phyloP scores from a whole-genome alignment of 352 stramenopile genomes.

The Phytophthora boehmeriae region DNA sequence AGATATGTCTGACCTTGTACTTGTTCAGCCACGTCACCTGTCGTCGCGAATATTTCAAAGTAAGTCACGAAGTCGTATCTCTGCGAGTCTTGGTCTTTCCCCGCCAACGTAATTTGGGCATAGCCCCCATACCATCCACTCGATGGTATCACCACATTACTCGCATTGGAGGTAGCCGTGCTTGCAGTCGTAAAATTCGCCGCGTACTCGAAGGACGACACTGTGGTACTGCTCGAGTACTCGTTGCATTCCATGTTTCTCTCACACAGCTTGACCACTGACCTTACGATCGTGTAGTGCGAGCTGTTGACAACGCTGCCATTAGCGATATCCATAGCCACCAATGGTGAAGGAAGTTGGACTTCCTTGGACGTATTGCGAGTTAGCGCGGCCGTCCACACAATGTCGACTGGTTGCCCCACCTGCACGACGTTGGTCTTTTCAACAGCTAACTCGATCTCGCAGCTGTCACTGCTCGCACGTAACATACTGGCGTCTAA shows the following conservation, averaged over 20 bases:
- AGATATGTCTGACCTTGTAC: slow-evolving; percentile 34
- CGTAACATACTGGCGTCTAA: slow-evolving; percentile 33
- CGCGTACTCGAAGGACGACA: slow-evolving; percentile 28
- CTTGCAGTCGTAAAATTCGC: slow-evolving; percentile 42
- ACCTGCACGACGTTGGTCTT: slow-evolving; percentile 37
- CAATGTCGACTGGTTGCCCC: slow-evolving; percentile 22
- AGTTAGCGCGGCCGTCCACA: slow-evolving; percentile 46
- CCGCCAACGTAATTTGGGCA: slow-evolving; percentile 50
- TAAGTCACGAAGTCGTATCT: slow-evolving; percentile 64
- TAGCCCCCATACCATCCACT: slow-evolving; percentile 47
- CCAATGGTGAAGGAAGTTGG: slow-evolving; percentile 49
- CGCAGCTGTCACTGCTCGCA: slow-evolving; percentile 45
- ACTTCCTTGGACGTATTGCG: slow-evolving; percentile 42
- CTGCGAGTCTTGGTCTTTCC: slow-evolving; percentile 22
- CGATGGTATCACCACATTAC: slow-evolving; percentile 34
- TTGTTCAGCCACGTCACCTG: slow-evolving; percentile 21
- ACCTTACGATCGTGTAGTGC: slow-evolving; percentile 55
- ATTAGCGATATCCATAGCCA: slow-evolving; percentile 25
- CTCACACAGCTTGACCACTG: slow-evolving; percentile 54
- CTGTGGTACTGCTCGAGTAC: slow-evolving; percentile 36
- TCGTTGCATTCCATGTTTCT: slow-evolving; percentile 45
- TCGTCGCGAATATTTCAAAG: slow-evolving; percentile 53
- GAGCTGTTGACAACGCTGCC: slow-evolving; percentile 17
- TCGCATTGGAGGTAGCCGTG: slow-evolving; percentile 40
- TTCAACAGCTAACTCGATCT: slow-evolving; percentile 44